Conservation (phyloP, 495 filamentous ascomycete genomes). For the Staphylotrichum longicolle region DNA sequence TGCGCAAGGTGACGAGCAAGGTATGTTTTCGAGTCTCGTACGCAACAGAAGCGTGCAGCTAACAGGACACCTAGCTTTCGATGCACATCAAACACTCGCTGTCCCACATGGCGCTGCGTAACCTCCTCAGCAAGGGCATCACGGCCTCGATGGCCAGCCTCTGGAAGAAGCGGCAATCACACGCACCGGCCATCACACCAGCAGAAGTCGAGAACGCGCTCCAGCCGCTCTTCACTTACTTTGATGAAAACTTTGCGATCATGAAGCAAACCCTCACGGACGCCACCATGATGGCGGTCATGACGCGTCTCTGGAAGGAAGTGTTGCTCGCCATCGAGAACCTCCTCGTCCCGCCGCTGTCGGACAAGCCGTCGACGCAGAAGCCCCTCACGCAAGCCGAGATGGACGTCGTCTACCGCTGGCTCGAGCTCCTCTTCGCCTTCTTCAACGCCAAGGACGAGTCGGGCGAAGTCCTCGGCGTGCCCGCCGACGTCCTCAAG, state of each 20-base stretch:
- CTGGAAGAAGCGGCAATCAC: constrained; percentile 59
- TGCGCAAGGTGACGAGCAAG: constrained; percentile 96
- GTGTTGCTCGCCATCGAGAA: constrained; percentile 87
- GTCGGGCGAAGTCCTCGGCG: constrained; percentile 80
- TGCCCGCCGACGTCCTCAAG: constrained; percentile 86
- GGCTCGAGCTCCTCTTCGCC: constrained; percentile 85
- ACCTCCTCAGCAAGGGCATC: constrained; percentile 69
- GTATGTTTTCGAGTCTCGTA: constrained; percentile 46
- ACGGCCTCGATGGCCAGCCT: constrained; percentile 78
- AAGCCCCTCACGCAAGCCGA: constrained; percentile 84
- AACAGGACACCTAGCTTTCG: constrained; percentile 62
- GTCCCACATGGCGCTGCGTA: constrained; percentile 74
- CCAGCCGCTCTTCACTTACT: constrained; percentile 89
- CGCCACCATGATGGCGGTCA: constrained; percentile 92
- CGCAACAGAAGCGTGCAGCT: constrained; percentile 13
- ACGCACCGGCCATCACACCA: constrained; percentile 58
- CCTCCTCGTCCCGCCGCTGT: constrained; percentile 88
- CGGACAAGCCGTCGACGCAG: constrained; percentile 90
- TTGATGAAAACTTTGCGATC: constrained; percentile 98
- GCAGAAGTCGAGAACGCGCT: constrained; percentile 77
- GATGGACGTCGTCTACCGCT: constrained; percentile 91
- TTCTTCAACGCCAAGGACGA: constrained; percentile 96
- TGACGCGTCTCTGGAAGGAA: constrained; percentile 98
- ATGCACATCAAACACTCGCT: constrained; percentile 93
- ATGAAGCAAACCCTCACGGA: constrained; percentile 95